Evolutionary conservation across 306 rosid species (phyloP), one percentile per base, ranked within the genome.

Genomic region (Prunus mongolica): DNA sequence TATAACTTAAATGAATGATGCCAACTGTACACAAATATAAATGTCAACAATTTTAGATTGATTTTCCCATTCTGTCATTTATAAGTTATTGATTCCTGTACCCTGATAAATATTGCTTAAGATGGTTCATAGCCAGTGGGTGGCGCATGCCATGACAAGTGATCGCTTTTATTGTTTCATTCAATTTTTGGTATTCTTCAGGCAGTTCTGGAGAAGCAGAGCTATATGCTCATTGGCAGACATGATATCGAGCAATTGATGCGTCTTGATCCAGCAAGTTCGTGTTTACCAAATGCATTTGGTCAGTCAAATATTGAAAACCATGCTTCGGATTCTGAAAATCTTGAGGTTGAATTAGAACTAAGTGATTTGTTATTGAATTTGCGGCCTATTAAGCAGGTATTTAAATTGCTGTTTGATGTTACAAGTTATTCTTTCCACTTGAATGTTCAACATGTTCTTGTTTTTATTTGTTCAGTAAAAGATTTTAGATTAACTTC

Each of bases 171-270:
- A 69, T 27, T 12, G 11, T 24, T 60, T 30, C 1, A 28, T 27
- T 74, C 19, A 67, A 69, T 71, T 51, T 69, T 72, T 65, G 52
- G 73, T 80, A 66, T 62, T 79, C 54, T 76, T 70, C 90, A 96
- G 99, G 97, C 98, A 63, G 99, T 96, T 82, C 93, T 96, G 84
- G 99, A 96, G 88, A 96, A 96, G 89, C 99, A 96, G 88, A 91
- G 98, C 81, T 96, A 96, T 74, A 92, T 96, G 99, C 97, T 96
- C 55, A 91, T 96, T 87, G 99, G 99, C 84, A 91, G 99, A 84
- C 89, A 92, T 76, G 99, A 96, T 84, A 87, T 96, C 46, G 99
- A 96, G 76, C 93, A 89, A 84, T 81, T 92, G 89, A 89, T 96
- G 98, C 90, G 88, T 81, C 87, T 87, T 79, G 97, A 88, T 81